Conservation (phyloP, 2,329 filamentous ascomycete genomes). For the Chaetomiaceae sp. region DNA sequence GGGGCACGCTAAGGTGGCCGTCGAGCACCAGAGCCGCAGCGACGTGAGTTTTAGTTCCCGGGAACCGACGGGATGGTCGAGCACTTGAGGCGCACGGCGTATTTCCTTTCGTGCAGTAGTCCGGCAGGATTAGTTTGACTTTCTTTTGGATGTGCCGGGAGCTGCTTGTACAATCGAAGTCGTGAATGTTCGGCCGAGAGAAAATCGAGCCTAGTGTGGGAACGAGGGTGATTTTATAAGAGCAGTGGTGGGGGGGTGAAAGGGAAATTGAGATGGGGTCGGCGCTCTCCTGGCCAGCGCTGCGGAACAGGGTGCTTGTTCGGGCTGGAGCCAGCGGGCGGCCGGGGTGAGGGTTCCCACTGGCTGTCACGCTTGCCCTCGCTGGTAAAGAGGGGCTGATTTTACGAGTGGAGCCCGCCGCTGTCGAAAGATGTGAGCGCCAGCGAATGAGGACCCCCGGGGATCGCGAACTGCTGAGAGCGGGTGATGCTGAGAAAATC, state of each 20-base stretch:
- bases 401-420: constrained; percentile 10
- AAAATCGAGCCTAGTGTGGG: constrained; percentile 27
- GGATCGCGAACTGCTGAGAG: not conserved
- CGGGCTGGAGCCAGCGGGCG: constrained; percentile 5
- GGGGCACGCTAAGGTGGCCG: constrained; percentile 14
- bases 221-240: constrained; percentile 26
- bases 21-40: constrained; percentile 17
- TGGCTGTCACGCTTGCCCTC: constrained; percentile 7
- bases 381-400: constrained; percentile 17
- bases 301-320: not conserved
- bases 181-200: constrained; percentile 19
- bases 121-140: not conserved
- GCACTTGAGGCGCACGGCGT: constrained; percentile 2
- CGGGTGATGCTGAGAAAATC: too few species aligned
- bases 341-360: constrained; percentile 1
- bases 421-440: not conserved
- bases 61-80: constrained; percentile 3
- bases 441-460: not conserved
- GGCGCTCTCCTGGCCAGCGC: not conserved
- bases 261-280: constrained; percentile 21
- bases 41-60: constrained; percentile 15
- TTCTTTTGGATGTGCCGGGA: not conserved
- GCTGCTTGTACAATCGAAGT: not conserved
- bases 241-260: constrained; percentile 13
- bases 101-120: constrained; percentile 9